Evolutionary conservation across 257 asterid species (phyloP).

Genomic region (Solanum phureja): DNA sequence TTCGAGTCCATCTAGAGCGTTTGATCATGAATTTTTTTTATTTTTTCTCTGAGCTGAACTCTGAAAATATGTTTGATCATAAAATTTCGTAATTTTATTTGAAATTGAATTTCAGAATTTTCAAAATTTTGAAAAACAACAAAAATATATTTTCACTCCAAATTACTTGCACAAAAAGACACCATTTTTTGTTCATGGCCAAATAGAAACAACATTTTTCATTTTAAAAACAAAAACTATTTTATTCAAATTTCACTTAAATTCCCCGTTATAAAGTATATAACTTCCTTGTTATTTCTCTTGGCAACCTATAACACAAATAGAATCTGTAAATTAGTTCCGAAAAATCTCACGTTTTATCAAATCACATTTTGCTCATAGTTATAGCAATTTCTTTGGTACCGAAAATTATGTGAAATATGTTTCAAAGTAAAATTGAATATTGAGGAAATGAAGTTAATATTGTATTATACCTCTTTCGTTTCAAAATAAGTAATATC

Average conservation of each 20-base stretch:
- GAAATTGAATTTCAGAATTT: neutral
- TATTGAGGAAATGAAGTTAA: neutral
- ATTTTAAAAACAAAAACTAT: no score
- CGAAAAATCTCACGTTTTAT: no score
- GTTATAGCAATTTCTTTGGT: neutral
- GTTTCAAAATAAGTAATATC: neutral
- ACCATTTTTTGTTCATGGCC: neutral
- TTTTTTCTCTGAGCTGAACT: rapidly evolving
- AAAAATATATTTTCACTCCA: neutral
- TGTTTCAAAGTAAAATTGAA: neutral
- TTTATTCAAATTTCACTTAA: no score
- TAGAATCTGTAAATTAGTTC: neutral
- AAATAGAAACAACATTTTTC: no score
- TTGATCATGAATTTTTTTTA: neutral
- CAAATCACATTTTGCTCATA: neutral
- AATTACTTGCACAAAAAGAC: no score
- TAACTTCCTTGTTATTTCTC: neutral
- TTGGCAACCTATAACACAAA: neutral
- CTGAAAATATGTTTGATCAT: neutral
- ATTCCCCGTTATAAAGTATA: neutral
- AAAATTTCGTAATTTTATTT: no score
- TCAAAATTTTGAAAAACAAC: no score
- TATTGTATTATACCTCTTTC: neutral
- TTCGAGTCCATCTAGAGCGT: neutral
- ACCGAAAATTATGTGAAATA: neutral